A percentile compares a stretch with the other conserved stretches of the same genome.
Conservation (phyloP, 352 stramenopile species). For the Pythium volutum region DNA sequence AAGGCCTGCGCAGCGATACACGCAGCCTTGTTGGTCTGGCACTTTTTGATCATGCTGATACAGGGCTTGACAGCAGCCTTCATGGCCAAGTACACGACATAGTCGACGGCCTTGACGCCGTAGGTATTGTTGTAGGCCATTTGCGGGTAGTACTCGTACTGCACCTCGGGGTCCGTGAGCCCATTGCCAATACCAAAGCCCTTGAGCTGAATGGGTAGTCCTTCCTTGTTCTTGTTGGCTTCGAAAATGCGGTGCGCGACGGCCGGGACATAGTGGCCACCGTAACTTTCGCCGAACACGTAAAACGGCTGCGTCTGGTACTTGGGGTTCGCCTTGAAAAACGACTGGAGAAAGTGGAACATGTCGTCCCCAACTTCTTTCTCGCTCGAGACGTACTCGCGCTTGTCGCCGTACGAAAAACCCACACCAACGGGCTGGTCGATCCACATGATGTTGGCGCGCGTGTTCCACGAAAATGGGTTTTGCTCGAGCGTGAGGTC, state of each 20-base stretch:
- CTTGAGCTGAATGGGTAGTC: constrained; percentile 85
- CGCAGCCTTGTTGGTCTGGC: constrained; percentile 66
- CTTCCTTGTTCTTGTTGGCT: constrained; percentile 61
- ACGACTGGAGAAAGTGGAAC: constrained; percentile 94
- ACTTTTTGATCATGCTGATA: constrained; percentile 79
- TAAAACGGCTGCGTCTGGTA: constrained; percentile 91
- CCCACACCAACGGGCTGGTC: constrained; percentile 95
- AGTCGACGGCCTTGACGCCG: constrained; percentile 62
- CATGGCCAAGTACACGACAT: constrained; percentile 63
- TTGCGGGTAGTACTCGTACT: constrained; percentile 80
- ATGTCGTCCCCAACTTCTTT: constrained; percentile 94
- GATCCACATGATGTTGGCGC: constrained; percentile 95
- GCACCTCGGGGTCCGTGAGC: constrained; percentile 91
- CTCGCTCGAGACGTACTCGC: constrained; percentile 89
- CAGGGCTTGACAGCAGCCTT: constrained; percentile 61
- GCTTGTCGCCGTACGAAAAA: constrained; percentile 91
- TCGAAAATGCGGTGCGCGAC: constrained; percentile 73
- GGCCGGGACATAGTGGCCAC: constrained; percentile 93
- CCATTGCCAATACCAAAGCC: constrained; percentile 97
- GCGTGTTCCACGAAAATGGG: constrained; percentile 92
- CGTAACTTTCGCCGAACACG: constrained; percentile 93
- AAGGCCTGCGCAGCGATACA: constrained; percentile 88
- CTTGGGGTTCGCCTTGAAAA: constrained; percentile 88
- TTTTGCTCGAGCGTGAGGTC: constrained; percentile 88
- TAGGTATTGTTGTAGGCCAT: constrained; percentile 93